phyloP scores from a whole-genome alignment of 2,329 filamentous ascomycete genomes.

The Dothiorella sarmentorum region DNA sequence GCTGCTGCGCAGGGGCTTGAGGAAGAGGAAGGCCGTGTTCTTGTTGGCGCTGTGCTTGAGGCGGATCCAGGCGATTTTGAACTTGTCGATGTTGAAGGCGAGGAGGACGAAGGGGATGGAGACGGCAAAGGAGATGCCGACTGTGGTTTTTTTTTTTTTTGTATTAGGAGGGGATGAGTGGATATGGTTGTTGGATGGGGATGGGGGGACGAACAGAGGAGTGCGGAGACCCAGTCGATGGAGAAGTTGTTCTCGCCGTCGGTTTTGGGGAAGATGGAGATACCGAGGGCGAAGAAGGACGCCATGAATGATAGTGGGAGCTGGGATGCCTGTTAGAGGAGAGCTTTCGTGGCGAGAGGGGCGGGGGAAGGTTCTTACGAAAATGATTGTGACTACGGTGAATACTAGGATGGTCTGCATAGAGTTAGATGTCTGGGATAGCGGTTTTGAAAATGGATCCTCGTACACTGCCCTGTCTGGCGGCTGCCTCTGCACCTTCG shows the following conservation, averaged over 20 bases:
- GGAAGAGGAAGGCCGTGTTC: neutral
- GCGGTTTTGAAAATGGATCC: neutral
- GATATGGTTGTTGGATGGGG: constrained; percentile 49
- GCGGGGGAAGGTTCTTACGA: too few relatives aligned
- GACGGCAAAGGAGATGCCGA: constrained; percentile 54
- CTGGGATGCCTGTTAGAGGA: too few relatives aligned
- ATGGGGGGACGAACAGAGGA: constrained; percentile 28
- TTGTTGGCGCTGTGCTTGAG: constrained; percentile 1
- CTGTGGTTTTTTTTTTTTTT: too few relatives aligned
- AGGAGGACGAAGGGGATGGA: constrained; percentile 50
- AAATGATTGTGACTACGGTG: constrained; percentile 58
- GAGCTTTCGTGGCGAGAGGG: too few relatives aligned
- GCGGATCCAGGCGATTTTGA: neutral
- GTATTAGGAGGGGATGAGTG: too few relatives aligned
- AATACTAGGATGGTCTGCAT: constrained; percentile 56
- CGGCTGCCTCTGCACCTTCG: constrained; percentile 60
- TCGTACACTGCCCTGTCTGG: constrained; percentile 45
- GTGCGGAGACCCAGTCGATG: constrained; percentile 27
- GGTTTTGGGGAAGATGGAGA: constrained; percentile 26
- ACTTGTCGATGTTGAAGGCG: constrained; percentile 45
- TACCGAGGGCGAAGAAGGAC: constrained; percentile 54
- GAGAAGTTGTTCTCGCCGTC: constrained; percentile 41
- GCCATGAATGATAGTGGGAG: constrained; percentile 53
- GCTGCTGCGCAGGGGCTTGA: neutral
- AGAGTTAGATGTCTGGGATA: neutral